These are phyloP conservation scores for Vaccinium myrtillus DNA, from an alignment of 148 eudicot genomes.

Conservation along the genomic window DNA sequence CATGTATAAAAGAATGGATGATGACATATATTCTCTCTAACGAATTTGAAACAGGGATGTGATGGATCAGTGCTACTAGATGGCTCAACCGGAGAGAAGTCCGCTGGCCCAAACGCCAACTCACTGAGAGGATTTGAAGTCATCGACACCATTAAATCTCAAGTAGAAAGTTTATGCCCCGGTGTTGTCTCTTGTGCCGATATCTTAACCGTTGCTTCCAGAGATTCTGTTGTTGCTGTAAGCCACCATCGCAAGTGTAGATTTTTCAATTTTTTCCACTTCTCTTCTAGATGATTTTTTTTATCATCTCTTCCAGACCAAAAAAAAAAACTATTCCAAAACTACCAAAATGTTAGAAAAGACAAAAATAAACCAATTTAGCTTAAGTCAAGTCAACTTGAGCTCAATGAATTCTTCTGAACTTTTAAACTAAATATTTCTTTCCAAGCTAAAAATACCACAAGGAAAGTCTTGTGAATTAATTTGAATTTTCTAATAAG, in stretches of 20 bases:
- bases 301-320: no score
- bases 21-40: background rate
- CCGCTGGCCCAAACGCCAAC: conserved; percentile 44
- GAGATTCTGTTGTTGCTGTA: conserved; percentile 56
- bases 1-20: background rate
- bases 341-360: no score
- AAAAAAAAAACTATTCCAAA: no score
- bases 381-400: no score
- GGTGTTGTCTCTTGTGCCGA: conserved; percentile 70
- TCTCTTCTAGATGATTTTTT: conserved; percentile 11
- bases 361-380: no score
- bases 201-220: conserved; percentile 55
- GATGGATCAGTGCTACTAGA: conserved; percentile 60
- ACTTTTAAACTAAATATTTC: background rate
- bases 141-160: conserved; percentile 57
- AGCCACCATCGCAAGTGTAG: background rate
- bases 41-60: conserved; percentile 46
- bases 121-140: conserved; percentile 62
- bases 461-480: background rate
- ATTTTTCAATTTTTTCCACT: no score
- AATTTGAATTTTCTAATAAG: no score
- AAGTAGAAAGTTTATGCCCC: conserved; percentile 49
- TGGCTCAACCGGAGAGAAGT: conserved; percentile 55
- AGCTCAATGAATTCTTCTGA: no score
- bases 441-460: background rate